Percentiles rank a stretch among this genome's conserved stretches.
These are phyloP conservation scores for Penicillium paneum DNA, from an alignment of 2,329 filamentous ascomycete genomes.

Conservation along the genomic window DNA sequence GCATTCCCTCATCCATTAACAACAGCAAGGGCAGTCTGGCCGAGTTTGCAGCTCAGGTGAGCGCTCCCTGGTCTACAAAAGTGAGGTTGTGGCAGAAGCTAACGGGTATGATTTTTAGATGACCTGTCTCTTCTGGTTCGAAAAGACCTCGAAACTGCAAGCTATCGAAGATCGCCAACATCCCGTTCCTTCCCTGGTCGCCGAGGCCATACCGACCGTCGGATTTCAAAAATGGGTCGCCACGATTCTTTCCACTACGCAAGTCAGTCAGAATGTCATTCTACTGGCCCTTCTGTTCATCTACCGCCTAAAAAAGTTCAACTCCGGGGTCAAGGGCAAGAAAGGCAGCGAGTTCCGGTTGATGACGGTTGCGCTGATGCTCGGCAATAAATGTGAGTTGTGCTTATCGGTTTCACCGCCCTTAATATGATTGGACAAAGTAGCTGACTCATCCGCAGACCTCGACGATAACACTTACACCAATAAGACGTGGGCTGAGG, in stretches of 20 bases:
- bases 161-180: slow-evolving; percentile 61
- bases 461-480: slow-evolving; percentile 98
- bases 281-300: slow-evolving; percentile 87
- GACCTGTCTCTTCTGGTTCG: slow-evolving; percentile 97
- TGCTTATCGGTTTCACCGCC: slow-evolving; percentile 23
- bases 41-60: slow-evolving; percentile 78
- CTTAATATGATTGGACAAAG: neutral
- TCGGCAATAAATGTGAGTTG: slow-evolving; percentile 87
- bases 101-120: slow-evolving; percentile 55
- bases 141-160: slow-evolving; percentile 75
- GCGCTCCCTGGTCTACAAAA: neutral
- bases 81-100: neutral
- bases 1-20: slow-evolving; percentile 73
- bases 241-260: slow-evolving; percentile 84
- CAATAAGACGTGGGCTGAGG: slow-evolving; percentile 99
- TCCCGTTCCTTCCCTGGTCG: slow-evolving; percentile 56
- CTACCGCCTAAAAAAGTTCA: slow-evolving; percentile 85
- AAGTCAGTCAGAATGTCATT: slow-evolving; percentile 94
- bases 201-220: slow-evolving; percentile 70
- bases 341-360: slow-evolving; percentile 90
- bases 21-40: slow-evolving; percentile 70
- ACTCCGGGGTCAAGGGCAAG: slow-evolving; percentile 83
- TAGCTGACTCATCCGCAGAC: slow-evolving; percentile 51
- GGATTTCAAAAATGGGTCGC: slow-evolving; percentile 94
- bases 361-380: slow-evolving; percentile 91